phyloP scores from a whole-genome alignment of 2,329 filamentous ascomycete species.

The Cladobotryum protrusum region DNA sequence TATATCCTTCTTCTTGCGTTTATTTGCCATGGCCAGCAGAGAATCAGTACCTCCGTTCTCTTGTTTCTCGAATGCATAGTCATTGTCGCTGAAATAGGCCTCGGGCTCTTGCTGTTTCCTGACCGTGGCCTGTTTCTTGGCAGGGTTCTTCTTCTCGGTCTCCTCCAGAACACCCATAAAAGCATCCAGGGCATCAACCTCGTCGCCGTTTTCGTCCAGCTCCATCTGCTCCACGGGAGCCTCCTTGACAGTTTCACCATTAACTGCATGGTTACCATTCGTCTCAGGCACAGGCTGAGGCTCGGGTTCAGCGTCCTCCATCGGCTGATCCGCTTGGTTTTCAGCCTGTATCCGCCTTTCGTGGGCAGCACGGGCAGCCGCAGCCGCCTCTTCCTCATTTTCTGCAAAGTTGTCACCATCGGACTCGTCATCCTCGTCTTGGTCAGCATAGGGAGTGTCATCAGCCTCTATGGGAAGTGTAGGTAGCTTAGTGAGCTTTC shows the following conservation, averaged over 20 bases:
- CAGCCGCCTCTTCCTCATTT: constrained; percentile 81
- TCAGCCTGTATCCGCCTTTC: constrained; percentile 63
- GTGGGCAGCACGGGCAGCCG: constrained; percentile 76
- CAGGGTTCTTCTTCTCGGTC: constrained; percentile 39
- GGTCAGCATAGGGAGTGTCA: constrained; percentile 53
- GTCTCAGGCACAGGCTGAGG: constrained; percentile 4
- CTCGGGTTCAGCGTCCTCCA: constrained; percentile 17
- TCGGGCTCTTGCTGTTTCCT: constrained; percentile 64
- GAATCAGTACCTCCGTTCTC: constrained; percentile 42
- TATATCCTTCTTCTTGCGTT: constrained; percentile 93
- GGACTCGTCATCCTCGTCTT: constrained; percentile 64
- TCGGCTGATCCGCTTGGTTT: constrained; percentile 36
- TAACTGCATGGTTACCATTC: constrained; percentile 10
- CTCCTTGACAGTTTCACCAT: neutral
- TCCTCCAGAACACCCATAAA: constrained; percentile 75
- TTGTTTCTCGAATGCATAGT: constrained; percentile 51
- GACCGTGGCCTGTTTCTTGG: constrained; percentile 24
- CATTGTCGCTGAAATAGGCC: constrained; percentile 84
- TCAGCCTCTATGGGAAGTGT: constrained; percentile 63
- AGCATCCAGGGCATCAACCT: constrained; percentile 86
- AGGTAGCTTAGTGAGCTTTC: constrained; percentile 87
- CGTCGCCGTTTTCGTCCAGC: constrained; percentile 51
- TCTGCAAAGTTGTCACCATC: constrained; percentile 72
- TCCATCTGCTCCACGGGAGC: constrained; percentile 44
- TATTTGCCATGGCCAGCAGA: constrained; percentile 50